phyloP scores from a whole-genome alignment of 345 rosid genomes.

The Eucalyptus sideroxylon region DNA sequence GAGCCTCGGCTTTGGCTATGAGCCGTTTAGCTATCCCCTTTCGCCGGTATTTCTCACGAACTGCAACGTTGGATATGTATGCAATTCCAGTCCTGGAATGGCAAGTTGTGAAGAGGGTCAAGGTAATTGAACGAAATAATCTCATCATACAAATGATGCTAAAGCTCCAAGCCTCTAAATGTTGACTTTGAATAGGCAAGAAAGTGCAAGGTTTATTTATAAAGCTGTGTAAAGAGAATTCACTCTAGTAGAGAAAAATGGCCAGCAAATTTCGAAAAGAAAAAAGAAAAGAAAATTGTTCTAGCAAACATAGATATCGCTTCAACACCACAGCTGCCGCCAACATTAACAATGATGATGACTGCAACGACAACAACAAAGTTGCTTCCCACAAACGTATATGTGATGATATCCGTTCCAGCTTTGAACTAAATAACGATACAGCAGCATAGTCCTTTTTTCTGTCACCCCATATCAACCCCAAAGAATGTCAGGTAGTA shows the following conservation, averaged over 20 bases:
- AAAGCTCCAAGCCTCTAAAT: not conserved
- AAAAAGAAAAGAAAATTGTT: not conserved
- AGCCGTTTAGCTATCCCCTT: slow-evolving; percentile 87
- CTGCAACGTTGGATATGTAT: slow-evolving; percentile 88
- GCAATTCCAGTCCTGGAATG: slow-evolving; percentile 77
- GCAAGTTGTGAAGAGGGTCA: not conserved
- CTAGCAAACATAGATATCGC: not conserved
- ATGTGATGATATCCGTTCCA: not conserved
- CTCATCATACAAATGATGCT: not conserved
- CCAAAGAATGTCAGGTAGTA: not conserved
- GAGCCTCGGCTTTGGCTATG: slow-evolving; percentile 71
- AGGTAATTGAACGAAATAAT: not conserved
- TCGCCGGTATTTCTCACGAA: slow-evolving; percentile 56
- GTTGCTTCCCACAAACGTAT: not conserved
- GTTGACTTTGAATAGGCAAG: not conserved
- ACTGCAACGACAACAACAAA: not conserved
- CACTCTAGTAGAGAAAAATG: not conserved
- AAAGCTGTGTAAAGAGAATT: not conserved
- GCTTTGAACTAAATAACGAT: not conserved
- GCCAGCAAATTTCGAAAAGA: not conserved
- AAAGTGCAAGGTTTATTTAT: not conserved
- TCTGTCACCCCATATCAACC: not conserved
- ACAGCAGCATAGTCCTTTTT: not conserved
- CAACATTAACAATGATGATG: not conserved
- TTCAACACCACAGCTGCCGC: not conserved